phyloP scores from a whole-genome alignment of 176 grass and related monocot genomes.

The Coix lacrymajobi region DNA sequence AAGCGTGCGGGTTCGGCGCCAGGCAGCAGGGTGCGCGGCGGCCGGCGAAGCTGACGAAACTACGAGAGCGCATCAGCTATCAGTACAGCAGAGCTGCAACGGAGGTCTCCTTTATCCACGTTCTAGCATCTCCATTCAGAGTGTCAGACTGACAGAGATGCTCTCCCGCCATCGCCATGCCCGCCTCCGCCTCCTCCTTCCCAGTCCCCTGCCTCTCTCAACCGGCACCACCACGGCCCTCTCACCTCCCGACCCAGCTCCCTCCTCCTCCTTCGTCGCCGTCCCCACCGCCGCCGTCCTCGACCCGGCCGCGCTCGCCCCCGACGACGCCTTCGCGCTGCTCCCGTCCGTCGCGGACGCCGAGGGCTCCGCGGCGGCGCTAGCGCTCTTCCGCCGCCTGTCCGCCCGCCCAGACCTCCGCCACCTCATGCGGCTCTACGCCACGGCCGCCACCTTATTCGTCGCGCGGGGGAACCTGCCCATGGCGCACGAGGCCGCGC shows the following conservation, averaged over 20 bases:
- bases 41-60: too few relatives aligned
- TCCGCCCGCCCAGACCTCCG: slow-evolving; percentile 35
- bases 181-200: background rate
- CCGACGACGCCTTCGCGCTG: slow-evolving; percentile 52
- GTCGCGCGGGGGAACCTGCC: slow-evolving; percentile 48
- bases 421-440: slow-evolving; percentile 72
- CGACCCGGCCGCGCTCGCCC: slow-evolving; percentile 18
- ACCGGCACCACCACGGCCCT: background rate
- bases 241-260: background rate
- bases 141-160: background rate
- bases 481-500: slow-evolving; percentile 84
- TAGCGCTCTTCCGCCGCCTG: slow-evolving; percentile 61
- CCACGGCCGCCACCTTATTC: slow-evolving; percentile 59
- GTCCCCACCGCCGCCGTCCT: background rate
- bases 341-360: slow-evolving; percentile 42
- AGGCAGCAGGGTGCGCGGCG: too few relatives aligned
- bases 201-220: background rate
- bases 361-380: slow-evolving; percentile 53
- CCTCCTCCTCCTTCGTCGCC: background rate
- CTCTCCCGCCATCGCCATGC: background rate
- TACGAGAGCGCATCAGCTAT: too few relatives aligned
- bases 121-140: too few relatives aligned
- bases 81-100: too few relatives aligned
- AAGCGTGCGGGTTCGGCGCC: too few relatives aligned
- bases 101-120: too few relatives aligned